A percentile compares a stretch with the other conserved stretches of the same genome.
These are phyloP conservation scores for Suillus decipiens DNA, from an alignment of 768 basidiomycete genomes.

Conservation along the genomic window DNA sequence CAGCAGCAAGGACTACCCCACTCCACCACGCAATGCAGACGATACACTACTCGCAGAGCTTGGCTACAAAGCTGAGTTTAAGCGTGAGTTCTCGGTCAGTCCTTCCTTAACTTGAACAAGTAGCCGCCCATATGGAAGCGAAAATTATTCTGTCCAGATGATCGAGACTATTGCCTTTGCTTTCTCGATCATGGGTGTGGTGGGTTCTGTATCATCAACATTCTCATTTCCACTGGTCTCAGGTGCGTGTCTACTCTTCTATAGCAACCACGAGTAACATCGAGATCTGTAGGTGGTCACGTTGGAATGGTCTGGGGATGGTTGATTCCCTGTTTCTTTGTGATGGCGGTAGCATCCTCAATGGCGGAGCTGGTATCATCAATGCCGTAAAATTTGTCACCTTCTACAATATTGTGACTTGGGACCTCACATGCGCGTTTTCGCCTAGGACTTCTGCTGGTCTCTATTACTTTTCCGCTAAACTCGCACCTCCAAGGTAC, in stretches of 20 bases:
- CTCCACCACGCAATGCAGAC: constrained; percentile 45
- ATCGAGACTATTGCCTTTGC: constrained; percentile 67
- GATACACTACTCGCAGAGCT: constrained; percentile 61
- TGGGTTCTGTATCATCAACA: constrained; percentile 69
- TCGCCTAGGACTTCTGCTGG: constrained; percentile 68
- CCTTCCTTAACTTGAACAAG: background rate
- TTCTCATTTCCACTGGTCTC: constrained; percentile 62
- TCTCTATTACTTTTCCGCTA: constrained; percentile 78
- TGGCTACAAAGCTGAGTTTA: constrained; percentile 74
- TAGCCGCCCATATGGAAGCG: background rate
- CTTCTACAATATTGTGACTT: background rate
- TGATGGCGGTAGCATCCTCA: constrained; percentile 65
- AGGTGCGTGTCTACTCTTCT: constrained; percentile 38
- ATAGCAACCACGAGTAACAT: background rate
- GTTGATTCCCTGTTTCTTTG: constrained; percentile 71
- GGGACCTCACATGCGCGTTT: background rate
- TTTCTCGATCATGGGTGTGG: constrained; percentile 72
- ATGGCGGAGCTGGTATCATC: constrained; percentile 74
- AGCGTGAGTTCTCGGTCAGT: constrained; percentile 69
- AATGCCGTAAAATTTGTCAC: constrained; percentile 56
- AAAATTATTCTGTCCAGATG: constrained; percentile 34
- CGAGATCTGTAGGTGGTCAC: constrained; percentile 55
- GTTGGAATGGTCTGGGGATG: constrained; percentile 80
- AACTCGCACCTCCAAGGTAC: constrained; percentile 63
- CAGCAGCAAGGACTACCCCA: constrained; percentile 16